Evolutionary conservation across 1,284 basidiomycete species (phyloP).

Genomic region (Cryptococcus jaspeensis): DNA sequence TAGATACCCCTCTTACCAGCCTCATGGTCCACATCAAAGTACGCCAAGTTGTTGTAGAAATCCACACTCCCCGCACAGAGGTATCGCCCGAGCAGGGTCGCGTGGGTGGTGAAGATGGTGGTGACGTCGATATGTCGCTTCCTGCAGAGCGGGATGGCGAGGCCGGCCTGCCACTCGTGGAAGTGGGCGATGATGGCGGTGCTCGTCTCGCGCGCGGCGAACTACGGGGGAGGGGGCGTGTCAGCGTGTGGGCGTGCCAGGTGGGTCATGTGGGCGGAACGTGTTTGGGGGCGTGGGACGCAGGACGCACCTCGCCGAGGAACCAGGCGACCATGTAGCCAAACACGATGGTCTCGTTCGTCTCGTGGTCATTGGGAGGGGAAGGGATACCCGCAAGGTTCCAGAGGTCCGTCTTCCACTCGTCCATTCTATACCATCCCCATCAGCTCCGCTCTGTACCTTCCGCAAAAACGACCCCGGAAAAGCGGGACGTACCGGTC

Average conservation of each 20-base stretch:
- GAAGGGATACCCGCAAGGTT: constrained; percentile 95
- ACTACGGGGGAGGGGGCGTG: constrained; percentile 54
- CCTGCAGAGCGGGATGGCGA: constrained; percentile 92
- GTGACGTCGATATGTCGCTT: constrained; percentile 97
- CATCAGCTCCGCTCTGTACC: neutral
- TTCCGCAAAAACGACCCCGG: neutral
- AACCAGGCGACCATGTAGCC: constrained; percentile 99
- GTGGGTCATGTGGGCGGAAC: neutral
- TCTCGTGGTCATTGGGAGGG: constrained; percentile 93
- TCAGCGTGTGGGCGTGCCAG: neutral
- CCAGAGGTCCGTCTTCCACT: constrained; percentile 99
- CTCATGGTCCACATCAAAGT: constrained; percentile 99
- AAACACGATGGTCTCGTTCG: constrained; percentile 97
- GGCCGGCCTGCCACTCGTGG: constrained; percentile 98
- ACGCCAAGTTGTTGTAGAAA: constrained; percentile 99
- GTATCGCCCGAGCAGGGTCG: constrained; percentile 96
- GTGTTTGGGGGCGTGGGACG: neutral
- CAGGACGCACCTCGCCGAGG: constrained; percentile 76
- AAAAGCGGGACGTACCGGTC: constrained; percentile 50
- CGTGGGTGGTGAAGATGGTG: constrained; percentile 96
- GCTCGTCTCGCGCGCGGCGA: constrained; percentile 71
- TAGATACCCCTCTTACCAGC: constrained; percentile 96
- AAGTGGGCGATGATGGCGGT: constrained; percentile 94
- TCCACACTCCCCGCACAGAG: constrained; percentile 96
- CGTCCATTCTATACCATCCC: constrained; percentile 65